Base-by-base conservation (phyloP, 176 grass and related monocot species). In the Aegilops longissima region DNA sequence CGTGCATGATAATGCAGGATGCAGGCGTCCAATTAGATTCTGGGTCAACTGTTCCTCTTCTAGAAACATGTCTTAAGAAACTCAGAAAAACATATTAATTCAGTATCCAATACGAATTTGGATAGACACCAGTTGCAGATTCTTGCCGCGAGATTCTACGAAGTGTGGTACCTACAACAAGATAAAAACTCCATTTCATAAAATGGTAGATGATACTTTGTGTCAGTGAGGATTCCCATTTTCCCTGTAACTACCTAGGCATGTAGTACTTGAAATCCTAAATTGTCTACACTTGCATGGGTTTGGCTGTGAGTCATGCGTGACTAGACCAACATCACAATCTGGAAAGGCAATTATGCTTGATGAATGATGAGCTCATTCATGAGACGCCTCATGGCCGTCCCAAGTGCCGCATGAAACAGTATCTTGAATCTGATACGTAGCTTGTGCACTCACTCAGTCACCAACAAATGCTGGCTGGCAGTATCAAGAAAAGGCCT, bases 361-460 rank as follows among this genome's bases (percentile, higher is more conserved):
- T 9, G 70, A 39, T 80, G 81, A 73, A 49, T 49, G 71, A 14
- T 36, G 72, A 63, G 42, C 76, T 90, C 67, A 52, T 52, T 1
- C 44, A 61, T 45, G 38, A 79, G 75, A 20, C 61, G 81, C 45
- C 85, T 84, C 47, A 76, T 69, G 47, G 35, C 61, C 21, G 13
- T 62, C 87, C 68, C 59, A 84, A 87, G 74, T 80, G 80, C 14
- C 75, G 2, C 75, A 36, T 66, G 45, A 78, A 82, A 78, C 24
- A 78, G 24, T 90, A 40, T 45, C 18, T 21, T 80, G 68, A 47
- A 83, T 59, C 75, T 67, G 65, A 80, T 69, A 21, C 29, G 21
- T 83, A 40, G 68, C 69, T 42, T 72, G 34, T 72, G 69, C 35
- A 42, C 2, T 42, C 36, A 23, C 69, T 42, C 69, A 71, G 20